Conservation (phyloP, 2,329 filamentous ascomycete genomes). For the Monilinia laxa region DNA sequence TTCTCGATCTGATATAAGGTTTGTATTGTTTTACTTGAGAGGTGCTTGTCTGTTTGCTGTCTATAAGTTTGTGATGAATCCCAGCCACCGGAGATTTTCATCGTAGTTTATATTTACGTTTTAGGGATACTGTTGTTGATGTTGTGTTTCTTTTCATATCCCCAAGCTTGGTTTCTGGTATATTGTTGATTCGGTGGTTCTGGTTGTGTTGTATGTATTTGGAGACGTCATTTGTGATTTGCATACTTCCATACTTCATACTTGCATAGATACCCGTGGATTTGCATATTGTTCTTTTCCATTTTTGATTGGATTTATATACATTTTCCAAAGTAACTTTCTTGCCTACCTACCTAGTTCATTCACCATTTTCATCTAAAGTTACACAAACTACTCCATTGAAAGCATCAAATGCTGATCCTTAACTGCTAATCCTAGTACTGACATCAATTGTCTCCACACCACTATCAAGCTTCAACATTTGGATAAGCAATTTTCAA, state of each 20-base stretch:
- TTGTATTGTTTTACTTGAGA: neutral
- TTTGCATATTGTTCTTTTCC: neutral
- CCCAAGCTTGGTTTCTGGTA: neutral
- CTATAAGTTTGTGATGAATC: neutral
- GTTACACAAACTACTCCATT: no score
- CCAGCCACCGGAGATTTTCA: constrained; percentile 21
- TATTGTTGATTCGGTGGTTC: no score
- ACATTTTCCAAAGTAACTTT: neutral
- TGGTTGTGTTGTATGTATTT: no score
- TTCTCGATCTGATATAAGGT: neutral
- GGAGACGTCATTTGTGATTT: neutral
- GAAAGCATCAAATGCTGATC: no score
- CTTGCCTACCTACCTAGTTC: no score
- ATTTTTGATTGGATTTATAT: neutral
- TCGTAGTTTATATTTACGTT: neutral
- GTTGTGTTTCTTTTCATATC: neutral
- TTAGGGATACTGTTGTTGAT: no score
- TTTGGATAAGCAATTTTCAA: constrained; percentile 2
- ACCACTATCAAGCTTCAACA: neutral
- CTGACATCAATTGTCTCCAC: neutral
- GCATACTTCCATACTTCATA: neutral
- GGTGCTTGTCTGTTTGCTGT: neutral
- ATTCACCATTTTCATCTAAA: no score
- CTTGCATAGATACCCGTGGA: neutral
- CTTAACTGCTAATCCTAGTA: constrained; percentile 3